These are phyloP conservation scores for Russula ochroleuca DNA, from an alignment of 768 basidiomycete genomes.

Conservation along the genomic window DNA sequence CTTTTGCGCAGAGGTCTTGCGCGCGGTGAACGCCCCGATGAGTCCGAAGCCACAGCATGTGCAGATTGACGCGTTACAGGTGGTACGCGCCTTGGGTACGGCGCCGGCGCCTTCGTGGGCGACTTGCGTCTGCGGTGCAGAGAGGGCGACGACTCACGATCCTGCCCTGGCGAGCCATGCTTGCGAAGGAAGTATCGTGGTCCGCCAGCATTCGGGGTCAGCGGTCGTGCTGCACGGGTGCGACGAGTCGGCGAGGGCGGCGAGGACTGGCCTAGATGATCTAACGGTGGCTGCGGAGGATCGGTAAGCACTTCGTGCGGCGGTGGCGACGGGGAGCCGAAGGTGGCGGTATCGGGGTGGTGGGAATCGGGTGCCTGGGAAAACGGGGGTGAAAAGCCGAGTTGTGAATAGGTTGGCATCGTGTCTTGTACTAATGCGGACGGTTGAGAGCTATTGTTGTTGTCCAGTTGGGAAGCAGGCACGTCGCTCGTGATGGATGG, in stretches of 20 bases:
- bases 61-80: slow-evolving; percentile 22
- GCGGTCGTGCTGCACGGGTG: slow-evolving; percentile 3
- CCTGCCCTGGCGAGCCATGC: slow-evolving; percentile 7
- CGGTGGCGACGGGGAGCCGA: neutral
- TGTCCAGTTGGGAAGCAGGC: slow-evolving; percentile 40
- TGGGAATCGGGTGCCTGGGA: slow-evolving; percentile 12
- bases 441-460: slow-evolving; percentile 33
- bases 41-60: slow-evolving; percentile 16
- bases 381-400: slow-evolving; percentile 34
- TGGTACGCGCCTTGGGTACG: slow-evolving; percentile 10
- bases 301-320: slow-evolving; percentile 1
- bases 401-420: slow-evolving; percentile 35
- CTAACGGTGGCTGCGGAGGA: neutral
- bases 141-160: slow-evolving; percentile 2
- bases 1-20: slow-evolving; percentile 25
- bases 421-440: slow-evolving; percentile 32
- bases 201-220: neutral
- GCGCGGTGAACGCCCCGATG: slow-evolving; percentile 24
- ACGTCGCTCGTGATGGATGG: slow-evolving; percentile 34
- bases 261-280: neutral
- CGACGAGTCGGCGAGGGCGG: slow-evolving; percentile 9
- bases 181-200: slow-evolving; percentile 32
- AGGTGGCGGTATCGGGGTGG: neutral
- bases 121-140: slow-evolving; percentile 15
- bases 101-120: neutral